Evolutionary conservation across 139 green algal species (phyloP), one percentile per base, ranked within the genome.

Genomic region (Mesotaenium endlicherianum): DNA sequence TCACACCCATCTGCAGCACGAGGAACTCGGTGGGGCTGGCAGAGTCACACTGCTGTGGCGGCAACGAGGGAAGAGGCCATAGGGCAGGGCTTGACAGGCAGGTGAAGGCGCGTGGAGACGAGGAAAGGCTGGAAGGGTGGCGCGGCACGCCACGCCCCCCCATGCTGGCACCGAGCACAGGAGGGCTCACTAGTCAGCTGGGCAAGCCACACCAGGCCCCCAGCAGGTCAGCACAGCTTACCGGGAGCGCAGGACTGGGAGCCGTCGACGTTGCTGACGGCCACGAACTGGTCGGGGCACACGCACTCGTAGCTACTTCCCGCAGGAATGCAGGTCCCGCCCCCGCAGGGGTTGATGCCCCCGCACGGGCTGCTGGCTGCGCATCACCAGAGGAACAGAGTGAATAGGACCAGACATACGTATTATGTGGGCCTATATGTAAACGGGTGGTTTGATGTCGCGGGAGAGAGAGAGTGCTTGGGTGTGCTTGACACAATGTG

Each of bases 181-280:
- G 50, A 64, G 20, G 50, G 26, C 26, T 64, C 50, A 64, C 50
- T 64, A 64, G 50, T 64, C 50, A 64, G 20, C 20, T 64, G 20
- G 26, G 50, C 50, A 64, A 20, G 20, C 20, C 50, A 20, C 50
- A 64, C 20, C 50, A 64, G 20, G 50, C 50, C 26, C 20, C 26
- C 20, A 64, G 26, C 20, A 64, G 20, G 50, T n/a, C n/a, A n/a
- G n/a, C n/a, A n/a, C n/a, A 26, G 50, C 71, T 5, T 70, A 80
- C 71, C 11, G 11, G 71, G 71, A 69, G 41, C 42, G 71, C 71
- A 80, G 39, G 71, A 70, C 38, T 69, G 34, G 6, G 71, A 70
- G 71, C 55, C 38, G 30, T 80, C 71, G 31, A 57, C 55, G 38
- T 80, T 80, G 71, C 42, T 17, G 57, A 80, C 71, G 36, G 39